Evolutionary conservation across 2,329 filamentous ascomycete species (phyloP), one percentile per base, ranked within the genome.

Genomic region (Trichoderma lentiforme): DNA sequence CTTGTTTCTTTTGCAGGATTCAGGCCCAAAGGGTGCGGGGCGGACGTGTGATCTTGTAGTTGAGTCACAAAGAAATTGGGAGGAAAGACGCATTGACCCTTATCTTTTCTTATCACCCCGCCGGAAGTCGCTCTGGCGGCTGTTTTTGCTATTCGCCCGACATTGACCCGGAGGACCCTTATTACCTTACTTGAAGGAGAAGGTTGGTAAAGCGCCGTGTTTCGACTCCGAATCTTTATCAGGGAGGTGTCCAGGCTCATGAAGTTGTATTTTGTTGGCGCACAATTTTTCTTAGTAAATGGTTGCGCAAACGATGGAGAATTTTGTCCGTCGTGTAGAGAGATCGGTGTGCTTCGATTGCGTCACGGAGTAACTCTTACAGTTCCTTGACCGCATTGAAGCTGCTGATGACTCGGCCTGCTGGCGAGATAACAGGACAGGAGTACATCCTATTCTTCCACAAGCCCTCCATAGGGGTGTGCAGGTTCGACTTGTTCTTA

Each of bases 391-490:
- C 24, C 6, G 73, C 63, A 18, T 21, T 58, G 30, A 71, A 74
- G 5, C 71, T 24, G 36, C 60, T 70, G 5, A 74, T 72, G 6
- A 61, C 39, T 28, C 72, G 68, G 2, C 67, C 72, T 4, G 68
- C 67, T 14, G 73, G 73, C n/a, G 72, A 66, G 53, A 73, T 18
- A 15, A 72, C 51, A 14, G 73, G 70, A 15, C 70, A 64, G 70
- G 69, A 65, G 36, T 65, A 66, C 26, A 73, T 73, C 18, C 73
- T 66, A 26, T 78, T 74, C 18, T 72, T 63, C 56, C 57, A 76
- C 15, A 30, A 61, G 12, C 72, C 72, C 39, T 74, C 60, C 21
- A 71, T 18, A 28, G 67, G 26, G 3, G 26, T 71, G 47, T 74
- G 69, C 24, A 74, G 12, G 63, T 71, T 73, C 58, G 26, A 28